Evolutionary conservation across 352 stramenopile species (phyloP).

Genomic region (Phytophthora fragariae): DNA sequence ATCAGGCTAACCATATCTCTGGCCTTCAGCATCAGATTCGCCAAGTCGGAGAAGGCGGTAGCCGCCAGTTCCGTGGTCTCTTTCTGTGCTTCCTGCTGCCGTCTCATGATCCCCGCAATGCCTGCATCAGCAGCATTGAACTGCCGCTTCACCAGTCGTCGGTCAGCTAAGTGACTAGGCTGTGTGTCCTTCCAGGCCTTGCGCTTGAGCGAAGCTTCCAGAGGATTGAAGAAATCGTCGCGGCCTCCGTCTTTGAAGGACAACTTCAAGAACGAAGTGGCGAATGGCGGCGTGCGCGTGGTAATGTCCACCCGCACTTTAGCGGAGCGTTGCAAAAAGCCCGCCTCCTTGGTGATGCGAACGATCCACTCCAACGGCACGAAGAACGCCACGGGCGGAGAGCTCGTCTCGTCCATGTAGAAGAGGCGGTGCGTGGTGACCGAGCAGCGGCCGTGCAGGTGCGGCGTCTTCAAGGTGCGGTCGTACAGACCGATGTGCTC

Average conservation of each 20-base stretch:
- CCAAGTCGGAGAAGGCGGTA: constrained; percentile 91
- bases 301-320: constrained; percentile 84
- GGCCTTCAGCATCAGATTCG: constrained; percentile 91
- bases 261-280: constrained; percentile 81
- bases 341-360: constrained; percentile 78
- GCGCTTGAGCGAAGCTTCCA: constrained; percentile 70
- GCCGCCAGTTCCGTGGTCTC: constrained; percentile 80
- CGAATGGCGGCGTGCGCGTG: constrained; percentile 40
- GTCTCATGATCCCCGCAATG: constrained; percentile 83
- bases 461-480: constrained; percentile 76
- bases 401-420: constrained; percentile 73
- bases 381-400: constrained; percentile 67
- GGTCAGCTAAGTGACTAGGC: constrained; percentile 75
- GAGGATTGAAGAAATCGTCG: constrained; percentile 85
- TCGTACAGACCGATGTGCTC: constrained; percentile 88
- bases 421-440: constrained; percentile 89
- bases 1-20: constrained; percentile 93
- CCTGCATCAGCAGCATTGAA: constrained; percentile 83
- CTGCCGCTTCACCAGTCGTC: constrained; percentile 77
- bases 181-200: constrained; percentile 84
- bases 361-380: constrained; percentile 78
- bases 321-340: constrained; percentile 84
- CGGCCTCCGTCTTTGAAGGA: constrained; percentile 89
- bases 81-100: constrained; percentile 82
- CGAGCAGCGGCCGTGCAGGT: constrained; percentile 74